Evolutionary conservation across 164 flowering plant genomes (phyloP), one percentile per base, ranked within the genome.

Genomic region (Chimonanthus praecox): DNA sequence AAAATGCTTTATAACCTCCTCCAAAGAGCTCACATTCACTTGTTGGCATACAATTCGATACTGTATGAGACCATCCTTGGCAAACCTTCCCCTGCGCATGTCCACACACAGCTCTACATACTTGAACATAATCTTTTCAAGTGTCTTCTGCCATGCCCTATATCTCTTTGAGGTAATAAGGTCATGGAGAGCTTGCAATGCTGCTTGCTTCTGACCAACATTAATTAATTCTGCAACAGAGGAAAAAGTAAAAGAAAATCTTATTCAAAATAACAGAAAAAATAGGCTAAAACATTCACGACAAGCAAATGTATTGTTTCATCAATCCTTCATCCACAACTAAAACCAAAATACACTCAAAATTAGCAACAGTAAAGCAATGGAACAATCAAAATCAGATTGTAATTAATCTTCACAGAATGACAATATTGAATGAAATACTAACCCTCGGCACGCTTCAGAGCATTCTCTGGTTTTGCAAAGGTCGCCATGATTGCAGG

Each of bases 151-250:
- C 98, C 98, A 95, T 66, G 94, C 92, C 21, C 98, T 74, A 49
- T 94, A 80, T 79, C 95, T 92, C 86, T 88, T 95, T 10, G 98
- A 92, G 15, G 98, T 92, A 54, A 93, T 90, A 50, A 93, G 78
- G 81, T 89, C 90, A 73, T 90, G 98, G 65, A 95, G 95, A 0
- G 92, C 87, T 74, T 93, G 94, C 69, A 95, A 77, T 0, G 98
- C 99, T 63, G 94, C 97, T 82, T 90, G 97, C 78, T 89, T 89
- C 81, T 95, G 95, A 1, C 99, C 99, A 50, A 95, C 99, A 85
- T 88, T 92, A 18, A 95, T 93, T 73, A 95, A 78, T 75, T 94
- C 99, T 95, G 90, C 83, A 87, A 66, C 46, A 18, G 16, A 46
- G 44, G 5, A 16, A 44, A 13, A 66, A 66, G 13, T 44, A 44